phyloP scores from a whole-genome alignment of 305 asterid genomes.

The Fraxinus floribunda region DNA sequence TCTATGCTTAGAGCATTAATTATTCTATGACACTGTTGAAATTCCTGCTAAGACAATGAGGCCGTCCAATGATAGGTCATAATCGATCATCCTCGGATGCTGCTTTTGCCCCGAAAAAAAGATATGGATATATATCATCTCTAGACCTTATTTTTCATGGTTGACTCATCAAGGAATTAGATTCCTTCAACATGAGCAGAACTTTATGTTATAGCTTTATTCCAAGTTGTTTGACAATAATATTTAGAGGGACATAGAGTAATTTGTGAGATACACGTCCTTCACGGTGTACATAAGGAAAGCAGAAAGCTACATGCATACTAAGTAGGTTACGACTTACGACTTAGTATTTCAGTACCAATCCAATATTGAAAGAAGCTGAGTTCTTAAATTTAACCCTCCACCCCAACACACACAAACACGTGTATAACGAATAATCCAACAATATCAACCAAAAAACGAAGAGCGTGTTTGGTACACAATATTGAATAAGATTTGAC shows the following conservation, averaged over 20 bases:
- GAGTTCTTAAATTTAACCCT: neutral
- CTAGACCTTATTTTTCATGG: conserved; percentile 9
- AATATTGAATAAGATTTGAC: neutral
- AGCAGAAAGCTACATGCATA: neutral
- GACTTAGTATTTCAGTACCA: neutral
- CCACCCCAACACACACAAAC: neutral
- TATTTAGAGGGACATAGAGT: neutral
- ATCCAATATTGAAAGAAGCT: neutral
- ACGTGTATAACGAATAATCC: neutral
- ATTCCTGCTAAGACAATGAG: neutral
- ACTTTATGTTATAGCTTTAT: neutral
- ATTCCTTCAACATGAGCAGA: conserved; percentile 8
- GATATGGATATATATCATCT: neutral
- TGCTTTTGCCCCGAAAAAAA: neutral
- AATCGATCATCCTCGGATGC: neutral
- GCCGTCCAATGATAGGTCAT: neutral
- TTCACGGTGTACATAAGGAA: neutral
- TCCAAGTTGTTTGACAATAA: neutral
- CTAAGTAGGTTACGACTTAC: neutral
- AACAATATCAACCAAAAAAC: neutral
- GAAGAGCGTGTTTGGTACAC: neutral
- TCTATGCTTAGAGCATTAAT: neutral
- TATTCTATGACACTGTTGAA: neutral
- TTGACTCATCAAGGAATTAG: conserved; percentile 30
- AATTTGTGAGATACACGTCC: neutral